A percentile compares a stretch with the other conserved stretches of the same genome.
phyloP scores from a whole-genome alignment of 345 rosid species.

The Carallia brachiata region DNA sequence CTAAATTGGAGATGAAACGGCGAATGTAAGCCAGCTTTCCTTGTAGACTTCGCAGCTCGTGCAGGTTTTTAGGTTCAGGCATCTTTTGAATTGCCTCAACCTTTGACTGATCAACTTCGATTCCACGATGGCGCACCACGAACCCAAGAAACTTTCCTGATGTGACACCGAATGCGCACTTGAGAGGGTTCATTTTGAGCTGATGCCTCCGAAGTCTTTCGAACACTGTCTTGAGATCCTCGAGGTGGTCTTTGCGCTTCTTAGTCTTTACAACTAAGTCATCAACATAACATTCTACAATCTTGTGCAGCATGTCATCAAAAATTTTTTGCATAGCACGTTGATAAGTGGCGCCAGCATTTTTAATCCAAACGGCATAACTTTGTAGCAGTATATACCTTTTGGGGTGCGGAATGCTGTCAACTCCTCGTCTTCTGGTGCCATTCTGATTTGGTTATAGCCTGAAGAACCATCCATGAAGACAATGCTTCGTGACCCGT shows the following conservation, averaged over 20 bases:
- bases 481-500: too few relatives aligned
- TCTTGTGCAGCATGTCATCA: background rate
- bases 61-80: background rate
- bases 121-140: background rate
- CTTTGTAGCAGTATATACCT: conserved; percentile 2
- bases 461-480: too few relatives aligned
- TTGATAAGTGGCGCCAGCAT: conserved; percentile 5
- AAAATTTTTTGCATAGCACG: conserved; percentile 10
- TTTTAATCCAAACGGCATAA: conserved; percentile 11
- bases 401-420: background rate
- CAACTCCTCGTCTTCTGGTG: background rate
- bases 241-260: background rate
- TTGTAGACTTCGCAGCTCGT: conserved; percentile 5
- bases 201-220: background rate
- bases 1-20: background rate
- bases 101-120: conserved; percentile 10
- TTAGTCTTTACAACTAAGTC: conserved; percentile 2
- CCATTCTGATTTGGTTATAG: too few relatives aligned
- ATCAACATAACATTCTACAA: conserved; percentile 17
- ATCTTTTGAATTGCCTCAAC: background rate
- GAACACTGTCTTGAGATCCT: background rate
- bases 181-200: background rate
- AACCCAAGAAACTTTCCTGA: conserved; percentile 1
- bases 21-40: conserved; percentile 2
- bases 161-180: conserved; percentile 8